Conservation (phyloP, 768 basidiomycete species). For the Boletus patriciae region DNA sequence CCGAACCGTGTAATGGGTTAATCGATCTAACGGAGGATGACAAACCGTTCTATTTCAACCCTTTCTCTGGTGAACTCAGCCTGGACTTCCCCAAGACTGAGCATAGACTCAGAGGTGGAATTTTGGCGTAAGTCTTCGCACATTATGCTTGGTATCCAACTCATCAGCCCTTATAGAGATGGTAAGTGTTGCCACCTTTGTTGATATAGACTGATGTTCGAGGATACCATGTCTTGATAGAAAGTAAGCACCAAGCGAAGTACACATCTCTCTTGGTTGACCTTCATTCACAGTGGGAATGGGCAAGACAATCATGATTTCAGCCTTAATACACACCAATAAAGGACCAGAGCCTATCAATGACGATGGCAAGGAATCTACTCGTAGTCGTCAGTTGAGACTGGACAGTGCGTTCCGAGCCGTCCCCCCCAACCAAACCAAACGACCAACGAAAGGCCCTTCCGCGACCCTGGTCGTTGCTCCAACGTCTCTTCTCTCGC, state of each 20-base stretch:
- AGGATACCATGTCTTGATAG: constrained; percentile 31
- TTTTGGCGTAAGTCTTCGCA: constrained; percentile 69
- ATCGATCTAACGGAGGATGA: constrained; percentile 85
- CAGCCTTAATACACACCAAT: constrained; percentile 83
- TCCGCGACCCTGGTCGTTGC: constrained; percentile 87
- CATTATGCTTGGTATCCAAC: neutral
- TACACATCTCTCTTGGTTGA: constrained; percentile 1
- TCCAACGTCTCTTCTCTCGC: constrained; percentile 85
- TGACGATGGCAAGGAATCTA: constrained; percentile 26
- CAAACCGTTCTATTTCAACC: constrained; percentile 81
- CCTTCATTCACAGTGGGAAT: constrained; percentile 69
- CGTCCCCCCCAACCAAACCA: constrained; percentile 33
- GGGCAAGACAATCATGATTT: constrained; percentile 94
- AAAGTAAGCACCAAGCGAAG: constrained; percentile 43
- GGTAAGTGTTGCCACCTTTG: constrained; percentile 26
- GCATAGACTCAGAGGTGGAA: constrained; percentile 78
- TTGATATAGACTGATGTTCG: constrained; percentile 4
- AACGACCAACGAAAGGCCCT: constrained; percentile 31
- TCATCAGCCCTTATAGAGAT: constrained; percentile 30
- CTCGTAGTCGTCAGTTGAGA: constrained; percentile 56
- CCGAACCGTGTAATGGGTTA: constrained; percentile 52
- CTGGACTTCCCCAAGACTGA: constrained; percentile 82
- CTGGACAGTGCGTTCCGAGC: constrained; percentile 65
- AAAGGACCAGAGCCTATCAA: constrained; percentile 45
- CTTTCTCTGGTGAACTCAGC: constrained; percentile 88